Percentiles rank a stretch among this genome's conserved stretches.
phyloP scores from a whole-genome alignment of 371 early-diverging fungal genomes.

The Rhizomucor pusillus region DNA sequence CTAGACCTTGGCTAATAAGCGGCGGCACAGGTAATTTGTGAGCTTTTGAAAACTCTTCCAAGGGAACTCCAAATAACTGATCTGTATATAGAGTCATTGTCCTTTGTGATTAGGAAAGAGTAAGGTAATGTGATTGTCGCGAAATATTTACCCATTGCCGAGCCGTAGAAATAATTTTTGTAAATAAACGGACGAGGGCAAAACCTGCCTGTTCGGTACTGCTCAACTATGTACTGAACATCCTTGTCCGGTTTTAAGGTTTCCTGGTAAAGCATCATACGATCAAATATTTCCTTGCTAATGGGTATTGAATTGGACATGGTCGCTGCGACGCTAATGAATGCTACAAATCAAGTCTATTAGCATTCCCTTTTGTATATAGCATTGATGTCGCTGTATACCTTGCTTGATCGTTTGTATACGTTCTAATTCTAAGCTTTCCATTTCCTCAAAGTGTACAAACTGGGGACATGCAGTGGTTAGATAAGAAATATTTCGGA shows the following conservation, averaged over 20 bases:
- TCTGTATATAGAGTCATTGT: slow-evolving; percentile 43
- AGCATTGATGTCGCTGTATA: no score
- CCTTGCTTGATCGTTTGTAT: slow-evolving; percentile 60
- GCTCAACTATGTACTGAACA: slow-evolving; percentile 67
- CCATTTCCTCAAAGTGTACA: slow-evolving; percentile 56
- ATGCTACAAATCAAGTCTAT: slow-evolving; percentile 50
- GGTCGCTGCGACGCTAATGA: slow-evolving; percentile 64
- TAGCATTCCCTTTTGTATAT: no score
- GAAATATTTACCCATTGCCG: slow-evolving; percentile 45
- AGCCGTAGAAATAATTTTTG: slow-evolving; percentile 54
- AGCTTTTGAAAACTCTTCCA: slow-evolving; percentile 61
- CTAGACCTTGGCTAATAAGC: slow-evolving; percentile 53
- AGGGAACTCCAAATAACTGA: slow-evolving; percentile 72
- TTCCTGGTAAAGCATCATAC: slow-evolving; percentile 65
- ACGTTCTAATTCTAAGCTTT: slow-evolving; percentile 55
- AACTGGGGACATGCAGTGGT: slow-evolving; percentile 23
- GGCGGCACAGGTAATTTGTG: slow-evolving; percentile 58
- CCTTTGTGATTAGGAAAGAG: no score
- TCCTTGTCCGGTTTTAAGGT: slow-evolving; percentile 67
- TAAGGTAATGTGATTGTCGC: not conserved
- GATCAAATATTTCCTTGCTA: slow-evolving; percentile 56
- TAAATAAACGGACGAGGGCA: slow-evolving; percentile 67
- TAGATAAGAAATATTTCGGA: not conserved
- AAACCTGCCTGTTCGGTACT: slow-evolving; percentile 66
- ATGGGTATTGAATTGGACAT: slow-evolving; percentile 58